Base-by-base conservation (phyloP, 345 rosid species). In the Draba incana region DNA sequence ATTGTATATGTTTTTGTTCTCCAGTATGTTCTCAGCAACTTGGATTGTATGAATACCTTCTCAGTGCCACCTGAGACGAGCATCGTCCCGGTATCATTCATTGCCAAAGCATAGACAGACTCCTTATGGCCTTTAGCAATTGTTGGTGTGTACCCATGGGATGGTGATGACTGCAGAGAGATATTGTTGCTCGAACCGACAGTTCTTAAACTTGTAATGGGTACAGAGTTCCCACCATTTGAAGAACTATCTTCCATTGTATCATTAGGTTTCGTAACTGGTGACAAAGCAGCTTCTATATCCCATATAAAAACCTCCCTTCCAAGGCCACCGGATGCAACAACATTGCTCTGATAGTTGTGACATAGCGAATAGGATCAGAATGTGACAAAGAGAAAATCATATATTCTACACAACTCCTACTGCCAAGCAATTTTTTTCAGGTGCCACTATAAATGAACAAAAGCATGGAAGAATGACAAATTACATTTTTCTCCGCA, bases 321-420 rank as follows among this genome's bases (percentile, higher is more conserved):
- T 43, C 98, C 99, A 86, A 95, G 99, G 80, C 97, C 99, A 80
- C 97, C 93, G 71, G 99, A 95, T 75, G 97, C 98, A 89, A 95
- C 88, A 75, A 95, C 75, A 84, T 88, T 88, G 83, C 81, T 81
- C 99, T 95, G 89, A 78, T 82, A 92, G 75, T 79, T 84, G 69
- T 46, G 81, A 82, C 75, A 84, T 90, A 82, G 88, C 71, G 80
- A 35, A 80, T 64, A 84, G 80, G 76, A 80, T 92, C 85, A 92
- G 84, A 79, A 81, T 80, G 77, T 68, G 82, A 70, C 77, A 68
- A 73, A 27, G 48, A 68, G 6, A 50, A 57, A n/a, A 28, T 28
- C 41, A 53, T 41, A 69, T 57, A 27, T 42, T 66, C 15, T 41
- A 64, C 20, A 20, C 20, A 20, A 20, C 20, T 20, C 20, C 20